Evolutionary conservation across 2,329 filamentous ascomycete species (phyloP).

Genomic region (Talaromyces sp.): DNA sequence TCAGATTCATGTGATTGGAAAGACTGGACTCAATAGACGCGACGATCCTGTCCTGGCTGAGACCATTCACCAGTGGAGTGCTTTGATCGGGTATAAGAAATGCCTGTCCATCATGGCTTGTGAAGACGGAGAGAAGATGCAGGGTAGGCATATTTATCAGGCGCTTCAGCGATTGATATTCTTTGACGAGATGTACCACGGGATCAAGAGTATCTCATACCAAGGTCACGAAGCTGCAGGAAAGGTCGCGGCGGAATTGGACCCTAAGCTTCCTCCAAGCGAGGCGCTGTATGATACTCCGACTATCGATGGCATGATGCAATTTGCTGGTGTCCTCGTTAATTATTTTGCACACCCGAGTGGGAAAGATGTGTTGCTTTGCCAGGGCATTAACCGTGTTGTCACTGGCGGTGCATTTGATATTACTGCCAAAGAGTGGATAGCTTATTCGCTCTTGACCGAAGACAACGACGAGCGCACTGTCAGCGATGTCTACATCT

Average conservation of each 20-base stretch:
- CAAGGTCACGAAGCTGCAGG: slow-evolving; percentile 16
- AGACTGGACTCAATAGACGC: slow-evolving; percentile 1
- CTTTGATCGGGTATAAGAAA: slow-evolving; percentile 6
- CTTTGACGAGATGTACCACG: slow-evolving; percentile 11
- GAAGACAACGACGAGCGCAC: slow-evolving; percentile 7
- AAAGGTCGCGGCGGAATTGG: slow-evolving; percentile 5
- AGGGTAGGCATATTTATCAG: slow-evolving; percentile 7
- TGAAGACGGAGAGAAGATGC: slow-evolving; percentile 8
- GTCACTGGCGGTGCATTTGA: not conserved
- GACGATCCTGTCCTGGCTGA: slow-evolving; percentile 5
- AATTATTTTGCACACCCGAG: slow-evolving; percentile 19
- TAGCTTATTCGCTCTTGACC: not conserved
- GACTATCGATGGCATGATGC: slow-evolving; percentile 22
- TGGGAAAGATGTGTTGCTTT: slow-evolving; percentile 2
- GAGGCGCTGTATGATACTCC: slow-evolving; percentile 17
- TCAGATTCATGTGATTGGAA: slow-evolving; percentile 3
- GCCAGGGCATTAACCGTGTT: slow-evolving; percentile 2
- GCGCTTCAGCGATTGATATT: slow-evolving; percentile 3
- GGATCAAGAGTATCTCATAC: slow-evolving; percentile 14
- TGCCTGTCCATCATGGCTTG: slow-evolving; percentile 2
- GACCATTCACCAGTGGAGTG: slow-evolving; percentile 6
- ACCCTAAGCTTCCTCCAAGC: slow-evolving; percentile 2
- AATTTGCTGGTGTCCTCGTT: slow-evolving; percentile 25
- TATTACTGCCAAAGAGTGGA: slow-evolving; percentile 1
- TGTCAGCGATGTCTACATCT: slow-evolving; percentile 21